Percentiles rank a stretch among this genome's conserved stretches.
Conservation (phyloP, 257 asterid species). For the Orobanche coerulescens region DNA sequence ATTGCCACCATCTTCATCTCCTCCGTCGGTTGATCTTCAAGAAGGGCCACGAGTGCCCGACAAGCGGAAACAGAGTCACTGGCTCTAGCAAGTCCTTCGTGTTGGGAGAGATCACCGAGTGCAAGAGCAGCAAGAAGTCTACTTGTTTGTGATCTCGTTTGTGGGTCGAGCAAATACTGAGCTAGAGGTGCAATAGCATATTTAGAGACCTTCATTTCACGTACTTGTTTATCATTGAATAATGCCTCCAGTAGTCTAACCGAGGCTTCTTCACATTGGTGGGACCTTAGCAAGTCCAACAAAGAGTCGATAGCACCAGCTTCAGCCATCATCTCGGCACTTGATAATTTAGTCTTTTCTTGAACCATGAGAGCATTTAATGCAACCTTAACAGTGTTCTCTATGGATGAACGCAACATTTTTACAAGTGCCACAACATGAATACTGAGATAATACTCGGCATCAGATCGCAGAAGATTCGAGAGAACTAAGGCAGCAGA, state of each 20-base stretch:
- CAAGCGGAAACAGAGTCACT: slow-evolving; percentile 74
- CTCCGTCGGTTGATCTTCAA: slow-evolving; percentile 66
- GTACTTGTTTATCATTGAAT: slow-evolving; percentile 49
- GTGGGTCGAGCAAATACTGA: slow-evolving; percentile 81
- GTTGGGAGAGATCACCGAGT: slow-evolving; percentile 86
- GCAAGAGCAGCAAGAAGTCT: slow-evolving; percentile 77
- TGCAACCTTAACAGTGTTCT: slow-evolving; percentile 48
- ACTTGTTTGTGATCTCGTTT: slow-evolving; percentile 58
- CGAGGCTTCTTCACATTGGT: slow-evolving; percentile 64
- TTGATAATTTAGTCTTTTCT: slow-evolving; percentile 55
- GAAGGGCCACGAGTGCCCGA: slow-evolving; percentile 57
- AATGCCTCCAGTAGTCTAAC: slow-evolving; percentile 68
- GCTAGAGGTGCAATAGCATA: slow-evolving; percentile 83
- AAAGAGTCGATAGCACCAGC: slow-evolving; percentile 81
- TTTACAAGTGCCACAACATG: slow-evolving; percentile 67
- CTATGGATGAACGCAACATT: slow-evolving; percentile 51
- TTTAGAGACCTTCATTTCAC: slow-evolving; percentile 70
- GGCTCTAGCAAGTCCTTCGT: slow-evolving; percentile 77
- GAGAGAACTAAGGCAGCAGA: slow-evolving; percentile 70
- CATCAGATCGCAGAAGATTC: slow-evolving; percentile 44
- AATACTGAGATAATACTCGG: slow-evolving; percentile 50
- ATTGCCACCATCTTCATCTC: slow-evolving; percentile 71
- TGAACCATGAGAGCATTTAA: slow-evolving; percentile 61
- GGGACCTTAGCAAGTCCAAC: slow-evolving; percentile 75
- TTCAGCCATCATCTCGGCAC: slow-evolving; percentile 65